Base-by-base conservation (phyloP, 371 early-diverging fungal species). In the Gilbertella persicaria region DNA sequence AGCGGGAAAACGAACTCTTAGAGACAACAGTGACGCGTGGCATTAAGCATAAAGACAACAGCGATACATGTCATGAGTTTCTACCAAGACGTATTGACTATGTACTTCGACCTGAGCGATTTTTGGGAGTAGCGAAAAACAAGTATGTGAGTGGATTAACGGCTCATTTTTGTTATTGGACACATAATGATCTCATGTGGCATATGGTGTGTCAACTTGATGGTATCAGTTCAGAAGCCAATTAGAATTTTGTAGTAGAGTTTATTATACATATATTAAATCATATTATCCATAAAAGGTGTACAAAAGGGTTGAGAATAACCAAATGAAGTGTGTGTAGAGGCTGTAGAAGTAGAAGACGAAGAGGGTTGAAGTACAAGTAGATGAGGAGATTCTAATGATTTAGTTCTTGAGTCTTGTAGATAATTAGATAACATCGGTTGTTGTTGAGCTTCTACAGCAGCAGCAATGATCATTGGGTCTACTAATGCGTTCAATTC, bases 151-250 rank as follows among this genome's bases (percentile, higher is more conserved):
- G 71, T 10, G 75, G 75, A 0, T 38, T 78, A 2, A 64, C 75
- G 21, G 79, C 75, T 1, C 79, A 78, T 51, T 78, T 78, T 51
- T 78, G 75, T 14, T 78, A 78, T 46, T 78, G 79, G 79, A 69
- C 67, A 12, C 67, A 69, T 50, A 70, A 67, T 38, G 79, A 78
- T 60, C 50, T 78, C 12, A 43, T 74, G 39, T 78, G 78, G 78
- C 78, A 78, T 58, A 66, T 78, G 12, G 64, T 78, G 14, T 55
- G 54, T 50, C 53, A 55, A 49, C 50, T 60, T 40, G 50, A 60
- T 45, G 28, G n/a, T 28, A 25, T 5, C n/a, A 28, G 9, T 28
- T 28, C 23, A 23, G 5, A 25, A 21, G 23, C 17, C 23, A 19
- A 52, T 19, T 28, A 52, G 35, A 17, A 26, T n/a, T n/a, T n/a